phyloP scores from a whole-genome alignment of 163 green algal genomes.

The Scenedesmus sp. region DNA sequence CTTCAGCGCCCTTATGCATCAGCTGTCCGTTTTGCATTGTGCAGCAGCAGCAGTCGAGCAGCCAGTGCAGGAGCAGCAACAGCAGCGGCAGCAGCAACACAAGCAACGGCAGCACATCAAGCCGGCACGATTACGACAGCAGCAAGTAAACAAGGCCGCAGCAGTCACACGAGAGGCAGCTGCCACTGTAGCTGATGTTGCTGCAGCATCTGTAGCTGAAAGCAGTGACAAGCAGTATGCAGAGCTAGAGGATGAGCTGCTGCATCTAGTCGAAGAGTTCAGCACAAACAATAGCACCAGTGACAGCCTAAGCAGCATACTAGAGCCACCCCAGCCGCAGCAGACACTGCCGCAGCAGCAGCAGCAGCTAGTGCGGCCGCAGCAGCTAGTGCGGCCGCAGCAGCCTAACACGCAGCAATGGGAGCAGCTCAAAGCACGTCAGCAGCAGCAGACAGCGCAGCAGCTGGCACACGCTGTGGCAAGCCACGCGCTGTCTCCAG shows the following conservation, averaged over 20 bases:
- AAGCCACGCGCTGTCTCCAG: neutral
- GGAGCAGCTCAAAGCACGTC: neutral
- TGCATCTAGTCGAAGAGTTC: neutral
- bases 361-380: neutral
- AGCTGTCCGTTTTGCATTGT: constrained; percentile 18
- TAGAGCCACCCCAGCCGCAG: neutral
- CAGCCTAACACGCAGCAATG: neutral
- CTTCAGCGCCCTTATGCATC: constrained; percentile 46
- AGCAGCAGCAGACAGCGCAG: neutral
- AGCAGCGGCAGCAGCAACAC: neutral
- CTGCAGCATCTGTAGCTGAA: constrained; percentile 5
- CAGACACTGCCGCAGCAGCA: neutral
- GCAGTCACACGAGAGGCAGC: neutral
- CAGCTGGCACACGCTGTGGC: constrained; percentile 8
- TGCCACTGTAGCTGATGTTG: neutral
- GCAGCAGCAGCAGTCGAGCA: neutral
- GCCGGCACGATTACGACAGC: neutral
- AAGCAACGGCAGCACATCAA: neutral
- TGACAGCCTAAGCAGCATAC: no score
- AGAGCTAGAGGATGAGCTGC: neutral
- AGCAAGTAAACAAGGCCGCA: neutral
- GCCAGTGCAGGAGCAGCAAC: neutral
- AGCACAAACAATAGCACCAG: neutral
- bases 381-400: neutral
- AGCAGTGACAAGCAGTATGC: neutral